These are phyloP conservation scores for Lupinus albus DNA, from an alignment of 306 rosid genomes.

Conservation along the genomic window DNA sequence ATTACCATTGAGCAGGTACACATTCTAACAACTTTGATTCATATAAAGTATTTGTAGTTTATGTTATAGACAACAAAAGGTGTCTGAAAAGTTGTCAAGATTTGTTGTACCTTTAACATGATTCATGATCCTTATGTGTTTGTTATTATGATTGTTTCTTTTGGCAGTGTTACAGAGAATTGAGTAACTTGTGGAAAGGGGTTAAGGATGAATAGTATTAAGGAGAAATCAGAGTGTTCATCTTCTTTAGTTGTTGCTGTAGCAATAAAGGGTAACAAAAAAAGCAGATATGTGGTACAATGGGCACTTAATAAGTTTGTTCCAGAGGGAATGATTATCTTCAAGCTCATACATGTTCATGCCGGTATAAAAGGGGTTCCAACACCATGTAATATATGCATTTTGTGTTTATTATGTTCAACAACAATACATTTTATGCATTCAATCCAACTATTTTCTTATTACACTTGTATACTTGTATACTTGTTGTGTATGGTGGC, in stretches of 20 bases:
- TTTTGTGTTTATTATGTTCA: constrained; percentile 14
- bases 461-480: no score
- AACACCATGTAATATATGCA: constrained; percentile 67
- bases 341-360: constrained; percentile 78
- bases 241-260: constrained; percentile 59
- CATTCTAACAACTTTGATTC: neutral
- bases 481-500: no score
- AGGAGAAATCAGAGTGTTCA: constrained; percentile 43
- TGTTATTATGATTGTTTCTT: no score
- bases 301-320: constrained; percentile 88
- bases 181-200: constrained; percentile 15
- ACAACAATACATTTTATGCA: constrained; percentile 8
- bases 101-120: no score
- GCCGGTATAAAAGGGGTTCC: constrained; percentile 68
- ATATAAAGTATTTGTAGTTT: no score
- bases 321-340: constrained; percentile 63
- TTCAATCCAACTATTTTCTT: constrained; percentile 16
- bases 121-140: no score
- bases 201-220: constrained; percentile 51
- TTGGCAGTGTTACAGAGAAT: constrained; percentile 33
- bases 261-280: constrained; percentile 78
- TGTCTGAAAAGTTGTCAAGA: no score
- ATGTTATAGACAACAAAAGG: no score
- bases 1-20: neutral
- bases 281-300: constrained; percentile 69